phyloP scores from a whole-genome alignment of 2,329 filamentous ascomycete species.

The Diaporthe sp. region DNA sequence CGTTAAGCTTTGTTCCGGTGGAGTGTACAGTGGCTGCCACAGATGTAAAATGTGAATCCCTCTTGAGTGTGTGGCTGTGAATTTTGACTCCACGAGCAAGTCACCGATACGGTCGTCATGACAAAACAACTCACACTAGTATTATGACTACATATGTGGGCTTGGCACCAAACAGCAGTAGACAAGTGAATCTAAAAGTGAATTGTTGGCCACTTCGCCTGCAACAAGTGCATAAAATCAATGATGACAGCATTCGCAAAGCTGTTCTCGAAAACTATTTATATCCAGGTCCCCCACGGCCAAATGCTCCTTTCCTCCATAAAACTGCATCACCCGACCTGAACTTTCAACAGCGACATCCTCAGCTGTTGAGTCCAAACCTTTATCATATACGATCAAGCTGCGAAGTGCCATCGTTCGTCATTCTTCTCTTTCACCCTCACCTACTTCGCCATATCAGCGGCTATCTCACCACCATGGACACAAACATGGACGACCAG shows the following conservation, averaged over 20 bases:
- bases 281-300: neutral
- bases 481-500: neutral
- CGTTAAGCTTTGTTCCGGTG: no score
- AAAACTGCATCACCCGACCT: neutral
- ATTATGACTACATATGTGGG: neutral
- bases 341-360: neutral
- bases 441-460: no score
- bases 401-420: neutral
- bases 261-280: neutral
- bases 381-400: neutral
- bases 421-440: neutral
- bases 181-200: neutral
- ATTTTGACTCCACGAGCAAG: no score
- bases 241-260: neutral
- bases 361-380: accelerated
- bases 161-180: neutral
- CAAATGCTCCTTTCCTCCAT: neutral
- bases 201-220: neutral
- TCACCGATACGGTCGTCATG: no score
- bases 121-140: neutral
- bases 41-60: no score
- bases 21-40: no score
- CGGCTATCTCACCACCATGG: neutral
- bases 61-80: no score
- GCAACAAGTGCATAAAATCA: neutral